These are phyloP conservation scores for Williopsis jadinii DNA, from an alignment of 1,139 yeast species.

Conservation along the genomic window DNA sequence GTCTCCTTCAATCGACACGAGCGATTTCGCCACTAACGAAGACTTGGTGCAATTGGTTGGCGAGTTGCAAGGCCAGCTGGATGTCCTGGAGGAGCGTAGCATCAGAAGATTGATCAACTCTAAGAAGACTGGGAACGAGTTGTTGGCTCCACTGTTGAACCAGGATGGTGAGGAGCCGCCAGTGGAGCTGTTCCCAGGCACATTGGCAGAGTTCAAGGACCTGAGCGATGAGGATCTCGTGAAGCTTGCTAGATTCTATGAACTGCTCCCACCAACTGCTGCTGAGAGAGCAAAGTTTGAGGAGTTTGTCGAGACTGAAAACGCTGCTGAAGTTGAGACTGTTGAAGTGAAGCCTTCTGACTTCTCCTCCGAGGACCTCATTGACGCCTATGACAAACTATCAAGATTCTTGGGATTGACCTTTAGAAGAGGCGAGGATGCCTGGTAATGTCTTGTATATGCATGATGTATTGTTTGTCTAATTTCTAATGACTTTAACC, in stretches of 20 bases:
- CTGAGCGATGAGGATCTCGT: constrained; percentile 41
- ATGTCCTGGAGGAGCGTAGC: constrained; percentile 58
- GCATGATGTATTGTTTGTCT: not conserved
- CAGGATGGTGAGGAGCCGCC: constrained; percentile 69
- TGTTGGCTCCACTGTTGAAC: constrained; percentile 51
- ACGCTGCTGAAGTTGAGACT: constrained; percentile 26
- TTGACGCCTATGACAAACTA: constrained; percentile 51
- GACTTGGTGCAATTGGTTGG: constrained; percentile 82
- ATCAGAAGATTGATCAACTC: constrained; percentile 52
- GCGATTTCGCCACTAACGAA: constrained; percentile 68
- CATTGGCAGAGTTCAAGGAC: constrained; percentile 44
- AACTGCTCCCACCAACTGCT: constrained; percentile 46
- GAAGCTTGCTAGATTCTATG: constrained; percentile 63
- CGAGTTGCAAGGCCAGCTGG: constrained; percentile 84
- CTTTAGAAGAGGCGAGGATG: constrained; percentile 42
- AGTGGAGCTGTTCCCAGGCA: constrained; percentile 49
- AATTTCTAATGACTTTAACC: not conserved
- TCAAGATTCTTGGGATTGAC: constrained; percentile 64
- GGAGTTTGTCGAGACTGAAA: constrained; percentile 36
- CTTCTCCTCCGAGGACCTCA: constrained; percentile 38
- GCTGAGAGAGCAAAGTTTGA: constrained; percentile 42
- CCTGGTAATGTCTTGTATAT: constrained; percentile 33
- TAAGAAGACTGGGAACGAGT: constrained; percentile 32
- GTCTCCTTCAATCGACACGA: constrained; percentile 33
- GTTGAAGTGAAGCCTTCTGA: constrained; percentile 27